These are phyloP conservation scores for Salinomyces thailandicus DNA, from an alignment of 2,329 filamentous ascomycete genomes.

Conservation along the genomic window DNA sequence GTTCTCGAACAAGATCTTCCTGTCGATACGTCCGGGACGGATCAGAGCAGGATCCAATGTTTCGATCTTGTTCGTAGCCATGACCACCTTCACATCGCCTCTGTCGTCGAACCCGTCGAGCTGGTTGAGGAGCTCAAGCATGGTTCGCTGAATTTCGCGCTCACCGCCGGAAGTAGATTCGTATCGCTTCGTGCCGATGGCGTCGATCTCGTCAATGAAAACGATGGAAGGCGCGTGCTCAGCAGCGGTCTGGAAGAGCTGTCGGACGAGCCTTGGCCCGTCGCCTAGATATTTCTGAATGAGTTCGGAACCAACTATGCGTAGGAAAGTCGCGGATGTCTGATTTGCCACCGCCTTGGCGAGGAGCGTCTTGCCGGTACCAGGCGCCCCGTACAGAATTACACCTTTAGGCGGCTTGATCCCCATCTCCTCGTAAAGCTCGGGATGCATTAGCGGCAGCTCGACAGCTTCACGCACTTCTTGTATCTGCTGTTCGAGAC, in stretches of 20 bases:
- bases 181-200: slow-evolving; percentile 97
- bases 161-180: slow-evolving; percentile 95
- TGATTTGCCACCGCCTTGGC: slow-evolving; percentile 98
- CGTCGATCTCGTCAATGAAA: slow-evolving; percentile 98
- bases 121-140: slow-evolving; percentile 96
- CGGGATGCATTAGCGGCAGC: slow-evolving; percentile 84
- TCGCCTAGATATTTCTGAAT: slow-evolving; percentile 99
- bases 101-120: slow-evolving; percentile 97
- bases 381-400: slow-evolving; percentile 92
- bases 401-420: slow-evolving; percentile 99
- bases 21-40: slow-evolving; percentile 91
- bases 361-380: slow-evolving; percentile 90
- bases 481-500: slow-evolving; percentile 88
- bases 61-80: slow-evolving; percentile 99
- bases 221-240: slow-evolving; percentile 96
- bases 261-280: slow-evolving; percentile 84
- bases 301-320: slow-evolving; percentile 91
- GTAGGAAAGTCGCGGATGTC: slow-evolving; percentile 95
- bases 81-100: slow-evolving; percentile 98
- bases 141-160: slow-evolving; percentile 93
- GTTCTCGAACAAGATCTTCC: slow-evolving; percentile 80
- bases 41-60: slow-evolving; percentile 93
- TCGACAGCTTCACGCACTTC: slow-evolving; percentile 97
- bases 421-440: slow-evolving; percentile 99
- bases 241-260: slow-evolving; percentile 90